Conservation (phyloP, 2,329 filamentous ascomycete genomes). For the Fusarium torreyae region DNA sequence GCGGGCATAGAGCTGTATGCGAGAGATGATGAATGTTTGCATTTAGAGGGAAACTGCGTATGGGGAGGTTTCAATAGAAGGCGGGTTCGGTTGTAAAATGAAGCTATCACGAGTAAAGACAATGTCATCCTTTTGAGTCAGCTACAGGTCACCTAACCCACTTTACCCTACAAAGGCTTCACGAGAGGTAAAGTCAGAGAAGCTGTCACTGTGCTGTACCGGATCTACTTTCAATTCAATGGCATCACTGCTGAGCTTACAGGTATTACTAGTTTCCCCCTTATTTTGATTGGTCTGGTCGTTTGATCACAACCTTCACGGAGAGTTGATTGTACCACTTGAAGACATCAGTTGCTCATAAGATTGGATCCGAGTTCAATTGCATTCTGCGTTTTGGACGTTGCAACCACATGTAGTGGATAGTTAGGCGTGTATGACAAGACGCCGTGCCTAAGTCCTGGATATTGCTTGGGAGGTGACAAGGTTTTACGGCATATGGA, state of each 20-base stretch:
- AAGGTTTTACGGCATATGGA: slow-evolving; percentile 14
- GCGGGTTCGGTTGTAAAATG: slow-evolving; percentile 18
- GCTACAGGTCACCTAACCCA: too few species aligned
- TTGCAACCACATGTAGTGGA: background rate
- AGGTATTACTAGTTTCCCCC: too few species aligned
- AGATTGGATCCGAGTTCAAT: too few species aligned
- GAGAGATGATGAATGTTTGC: slow-evolving; percentile 4
- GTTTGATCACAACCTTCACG: too few species aligned
- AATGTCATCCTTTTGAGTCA: background rate
- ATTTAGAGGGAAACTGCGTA: slow-evolving; percentile 14
- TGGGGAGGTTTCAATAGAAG: slow-evolving; percentile 17
- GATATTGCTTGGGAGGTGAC: slow-evolving; percentile 4
- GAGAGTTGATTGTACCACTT: too few species aligned
- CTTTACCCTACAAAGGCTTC: too few species aligned
- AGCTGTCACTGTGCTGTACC: too few species aligned
- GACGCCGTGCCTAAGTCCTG: slow-evolving; percentile 3
- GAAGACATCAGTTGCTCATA: background rate
- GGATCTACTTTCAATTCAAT: too few species aligned
- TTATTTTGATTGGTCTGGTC: too few species aligned
- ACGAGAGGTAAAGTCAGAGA: too few species aligned
- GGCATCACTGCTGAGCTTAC: too few species aligned
- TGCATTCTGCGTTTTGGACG: background rate
- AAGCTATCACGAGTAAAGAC: slow-evolving; percentile 31
- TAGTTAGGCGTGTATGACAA: slow-evolving; percentile 9
- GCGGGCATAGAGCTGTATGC: slow-evolving; percentile 6